Conservation (phyloP, 192 early-diverging fungal species). For the Chytriomyces hyalinus region DNA sequence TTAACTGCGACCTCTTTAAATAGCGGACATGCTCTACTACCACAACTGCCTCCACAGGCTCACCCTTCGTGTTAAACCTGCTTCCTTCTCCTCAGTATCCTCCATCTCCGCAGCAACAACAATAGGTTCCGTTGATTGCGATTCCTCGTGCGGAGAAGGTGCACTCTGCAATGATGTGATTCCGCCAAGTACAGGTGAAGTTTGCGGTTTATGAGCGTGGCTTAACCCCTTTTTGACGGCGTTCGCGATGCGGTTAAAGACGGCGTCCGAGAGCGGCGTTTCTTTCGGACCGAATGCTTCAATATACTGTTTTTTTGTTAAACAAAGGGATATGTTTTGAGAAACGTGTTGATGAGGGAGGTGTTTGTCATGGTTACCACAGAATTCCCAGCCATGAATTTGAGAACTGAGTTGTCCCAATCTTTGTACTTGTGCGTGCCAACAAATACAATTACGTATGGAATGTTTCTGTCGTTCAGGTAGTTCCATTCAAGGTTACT, state of each 20-base stretch:
- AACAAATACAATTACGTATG: slow-evolving; percentile 10
- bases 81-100: background rate
- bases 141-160: background rate
- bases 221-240: background rate
- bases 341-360: no score
- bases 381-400: slow-evolving; percentile 13
- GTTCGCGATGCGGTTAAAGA: background rate
- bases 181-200: background rate
- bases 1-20: background rate
- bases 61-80: background rate
- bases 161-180: background rate
- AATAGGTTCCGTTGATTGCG: background rate
- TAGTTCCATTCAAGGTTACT: slow-evolving; percentile 8
- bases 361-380: background rate
- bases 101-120: background rate
- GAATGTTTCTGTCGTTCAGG: background rate
- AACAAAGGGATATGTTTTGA: no score
- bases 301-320: background rate
- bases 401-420: slow-evolving; percentile 1
- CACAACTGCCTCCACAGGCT: background rate
- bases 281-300: background rate
- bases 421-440: background rate
- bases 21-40: background rate
- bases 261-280: background rate
- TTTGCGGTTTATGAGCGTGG: background rate